Base-by-base conservation (phyloP, 1,139 yeast species). In the Trichomonascaceae sp. region DNA sequence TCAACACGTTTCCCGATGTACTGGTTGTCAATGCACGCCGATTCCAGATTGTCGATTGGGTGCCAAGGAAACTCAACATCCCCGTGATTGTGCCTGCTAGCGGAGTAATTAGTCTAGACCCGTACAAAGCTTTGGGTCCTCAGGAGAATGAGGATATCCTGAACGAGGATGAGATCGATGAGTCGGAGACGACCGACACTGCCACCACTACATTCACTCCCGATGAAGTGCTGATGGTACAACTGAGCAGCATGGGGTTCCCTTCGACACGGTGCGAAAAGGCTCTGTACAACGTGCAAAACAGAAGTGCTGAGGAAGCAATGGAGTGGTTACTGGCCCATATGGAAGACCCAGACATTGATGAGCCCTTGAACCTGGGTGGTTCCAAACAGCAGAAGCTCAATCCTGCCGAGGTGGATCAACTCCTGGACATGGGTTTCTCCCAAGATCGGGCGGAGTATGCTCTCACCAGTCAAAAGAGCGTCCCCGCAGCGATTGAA, bases 251-350 rank as follows among this genome's bases (percentile, higher is more conserved):
- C 18, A 89, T 87, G 95, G 98, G 98, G n/a, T 89, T 89, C 54
- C 72, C 89, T 0, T 71, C 69, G 36, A 67, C 67, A 14, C 67
- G 92, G 32, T 67, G 77, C 29, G 62, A 65, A 23, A 73, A 75
- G 47, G 95, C 89, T 0, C 61, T 89, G 22, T 76, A 66, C 47
- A 57, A 69, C 27, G 82, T 93, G 0, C 92, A 85, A 0, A 85
- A 82, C 47, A 47, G 53, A 2, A 62, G 62, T 33, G 65, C 81
- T 0, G 97, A 89, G 45, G 67, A 65, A 4, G 95, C 97, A 0
- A 76, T 82, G 80, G 81, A 82, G 48, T 85, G 97, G 95, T 52
- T 92, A 6, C 76, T 87, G 51, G 77, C 69, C 17, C 95, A 87
- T 49, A 73, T 82, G 76, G 96, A 85, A 18, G 95, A 85, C 49